Base-by-base conservation (phyloP, 2,329 filamentous ascomycete genomes). In the Venturia carpophila region DNA sequence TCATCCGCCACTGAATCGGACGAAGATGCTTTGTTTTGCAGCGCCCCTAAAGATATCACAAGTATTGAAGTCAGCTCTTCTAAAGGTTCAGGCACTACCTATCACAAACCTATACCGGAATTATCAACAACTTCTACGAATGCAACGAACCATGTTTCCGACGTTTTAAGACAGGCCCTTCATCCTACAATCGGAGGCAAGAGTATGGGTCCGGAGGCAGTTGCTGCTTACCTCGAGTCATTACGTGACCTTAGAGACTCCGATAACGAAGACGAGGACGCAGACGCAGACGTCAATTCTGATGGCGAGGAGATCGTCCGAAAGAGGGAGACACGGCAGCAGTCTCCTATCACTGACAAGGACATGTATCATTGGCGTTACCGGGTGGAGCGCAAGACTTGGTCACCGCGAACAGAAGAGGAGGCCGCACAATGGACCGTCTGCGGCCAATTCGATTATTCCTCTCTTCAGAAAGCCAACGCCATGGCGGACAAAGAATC, bases 11-110 rank as follows among this genome's bases (percentile, higher is more conserved):
- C 52, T 6, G 52, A 58, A 37, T 58, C 52, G 2, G 52, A 58
- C 19, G 52, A 58, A 37, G 52, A 58, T n/a, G 52, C 52, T 34
- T 37, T 58, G 27, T 58, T 58, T 27, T 58, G 52, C 52, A 58
- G 52, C 13, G 52, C 52, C 2, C 15, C 52, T 15, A 58, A 58
- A 58, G 52, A 37, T 1, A 37, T 15, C 17, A 19, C 27, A 37
- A 58, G 52, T 19, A 27, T 37, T 15, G 19, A 37, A 9, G 27
- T 37, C 17, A 11, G 30, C 30, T n/a, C 30, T 37, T n/a, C 52
- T 58, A 19, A 24, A 21, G 15, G 3, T n/a, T 7, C 17, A 34
- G 49, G 17, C 1, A 55, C 10, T 37, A 15, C 27, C 52, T 30
- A 9, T 52, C 7, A n/a, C 21, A 27, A 24, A 52, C 37, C 13